Evolutionary conservation across 2,329 filamentous ascomycete species (phyloP), one percentile per base, ranked within the genome.

Genomic region (Chaetomium strumarium): DNA sequence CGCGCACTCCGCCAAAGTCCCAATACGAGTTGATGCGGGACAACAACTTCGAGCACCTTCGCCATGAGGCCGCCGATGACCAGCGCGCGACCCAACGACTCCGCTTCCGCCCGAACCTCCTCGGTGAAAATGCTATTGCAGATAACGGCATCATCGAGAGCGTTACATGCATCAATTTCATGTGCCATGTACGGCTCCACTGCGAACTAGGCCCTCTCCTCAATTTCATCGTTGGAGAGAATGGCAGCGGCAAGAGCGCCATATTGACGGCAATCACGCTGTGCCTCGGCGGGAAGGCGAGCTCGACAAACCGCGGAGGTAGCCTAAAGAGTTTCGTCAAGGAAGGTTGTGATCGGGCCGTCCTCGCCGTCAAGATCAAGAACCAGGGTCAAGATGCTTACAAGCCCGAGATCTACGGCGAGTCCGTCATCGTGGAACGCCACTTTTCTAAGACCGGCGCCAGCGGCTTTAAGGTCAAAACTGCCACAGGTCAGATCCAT

Each of bases 171-270:
- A 80, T 83, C 62, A 96, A 96, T 67, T 97, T 97, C 70, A 97
- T 97, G 93, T 97, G 92, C 64, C 93, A 99, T 67, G 76, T 83
- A 41, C 84, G 85, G 51, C 78, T 97, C 16, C 82, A 86, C 40
- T 87, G 95, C 55, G 80, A 86, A 52, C 76, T 99, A n/a, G 93
- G 93, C 0, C 93, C 93, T 0, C 75, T 96, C 36, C 95, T 99
- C 68, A 99, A 99, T 70, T 99, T 99, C 70, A 91, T 99, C 56
- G 91, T 96, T 51, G 93, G 93, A 14, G 90, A 96, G 68, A 99
- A 99, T 66, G 93, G 93, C 31, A 97, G 92, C 66, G 93, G 93
- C 34, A 99, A 99, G 73, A 99, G 93, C 67, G 93, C 93, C 2
- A 86, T 97, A 13, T 73, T 99, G 29, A 97, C 93, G 0, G 93